Conservation (phyloP, 305 asterid genomes). For the Fraxinus sp. region DNA sequence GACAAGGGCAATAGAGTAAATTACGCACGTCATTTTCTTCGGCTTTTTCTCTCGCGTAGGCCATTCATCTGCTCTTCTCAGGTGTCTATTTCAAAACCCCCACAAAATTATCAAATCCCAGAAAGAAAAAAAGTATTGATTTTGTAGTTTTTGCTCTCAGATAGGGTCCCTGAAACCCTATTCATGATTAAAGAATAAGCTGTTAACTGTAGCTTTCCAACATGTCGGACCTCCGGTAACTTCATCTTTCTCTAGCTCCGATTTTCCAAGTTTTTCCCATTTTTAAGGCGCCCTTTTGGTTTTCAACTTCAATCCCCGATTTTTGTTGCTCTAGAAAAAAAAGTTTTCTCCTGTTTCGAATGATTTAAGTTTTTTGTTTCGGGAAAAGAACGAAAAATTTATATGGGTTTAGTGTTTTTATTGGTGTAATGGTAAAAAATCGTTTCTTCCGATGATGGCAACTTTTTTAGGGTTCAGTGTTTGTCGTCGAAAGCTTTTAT, state of each 20-base stretch:
- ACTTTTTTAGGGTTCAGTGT: neutral
- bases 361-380: neutral
- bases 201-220: constrained; percentile 18
- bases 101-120: constrained; percentile 6
- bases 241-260: neutral
- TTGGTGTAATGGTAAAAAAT: neutral
- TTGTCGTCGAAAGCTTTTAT: neutral
- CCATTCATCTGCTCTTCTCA: constrained; percentile 25
- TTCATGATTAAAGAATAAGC: constrained; percentile 21
- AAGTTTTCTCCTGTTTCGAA: neutral
- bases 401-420: constrained; percentile 7
- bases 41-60: constrained; percentile 19
- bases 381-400: neutral
- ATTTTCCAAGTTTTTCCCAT: neutral
- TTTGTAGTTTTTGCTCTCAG: constrained; percentile 4
- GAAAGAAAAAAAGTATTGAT: neutral
- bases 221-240: constrained; percentile 39
- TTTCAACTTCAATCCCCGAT: neutral
- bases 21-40: neutral
- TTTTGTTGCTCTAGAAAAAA: neutral
- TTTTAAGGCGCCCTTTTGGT: neutral
- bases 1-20: constrained; percentile 28
- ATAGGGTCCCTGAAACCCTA: constrained; percentile 34
- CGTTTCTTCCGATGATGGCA: neutral
- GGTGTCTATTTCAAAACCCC: constrained; percentile 20